Evolutionary conservation across 202 grass and related monocot species (phyloP).

Genomic region (Eragrostis tef): DNA sequence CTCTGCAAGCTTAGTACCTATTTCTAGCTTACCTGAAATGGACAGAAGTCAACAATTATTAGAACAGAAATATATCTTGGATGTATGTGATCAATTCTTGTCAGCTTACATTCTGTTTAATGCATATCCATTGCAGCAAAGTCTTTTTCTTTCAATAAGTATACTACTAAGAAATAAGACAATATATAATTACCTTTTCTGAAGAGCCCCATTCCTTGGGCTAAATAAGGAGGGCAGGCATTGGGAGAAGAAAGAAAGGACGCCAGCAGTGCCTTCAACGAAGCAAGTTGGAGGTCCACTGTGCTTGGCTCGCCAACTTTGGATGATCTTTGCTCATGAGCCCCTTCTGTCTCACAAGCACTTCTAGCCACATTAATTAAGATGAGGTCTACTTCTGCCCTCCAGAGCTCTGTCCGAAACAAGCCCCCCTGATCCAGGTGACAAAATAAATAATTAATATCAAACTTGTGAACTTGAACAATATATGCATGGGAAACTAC

Average conservation of each 20-base stretch:
- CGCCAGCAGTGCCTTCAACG: constrained; percentile 73
- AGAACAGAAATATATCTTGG: constrained; percentile 1
- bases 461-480: constrained; percentile 11
- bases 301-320: constrained; percentile 46
- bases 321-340: constrained; percentile 43
- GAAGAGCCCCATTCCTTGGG: constrained; percentile 76
- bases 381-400: constrained; percentile 66
- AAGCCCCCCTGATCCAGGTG: constrained; percentile 66
- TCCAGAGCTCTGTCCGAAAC: constrained; percentile 61
- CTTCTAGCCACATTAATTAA: constrained; percentile 75
- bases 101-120: neutral
- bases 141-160: constrained; percentile 19
- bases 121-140: constrained; percentile 5
- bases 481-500: neutral
- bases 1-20: constrained; percentile 60
- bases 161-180: neutral
- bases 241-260: constrained; percentile 76
- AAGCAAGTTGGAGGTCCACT: constrained; percentile 67
- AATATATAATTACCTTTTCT: constrained; percentile 66
- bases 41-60: constrained; percentile 41
- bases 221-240: constrained; percentile 66
- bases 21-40: constrained; percentile 77
- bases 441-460: constrained; percentile 26
- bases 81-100: neutral
- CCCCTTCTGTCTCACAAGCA: constrained; percentile 50